A percentile compares a stretch with the other conserved stretches of the same genome.
Conservation (phyloP, 73 alveolate genomes). For the Blepharisma japonicum region DNA sequence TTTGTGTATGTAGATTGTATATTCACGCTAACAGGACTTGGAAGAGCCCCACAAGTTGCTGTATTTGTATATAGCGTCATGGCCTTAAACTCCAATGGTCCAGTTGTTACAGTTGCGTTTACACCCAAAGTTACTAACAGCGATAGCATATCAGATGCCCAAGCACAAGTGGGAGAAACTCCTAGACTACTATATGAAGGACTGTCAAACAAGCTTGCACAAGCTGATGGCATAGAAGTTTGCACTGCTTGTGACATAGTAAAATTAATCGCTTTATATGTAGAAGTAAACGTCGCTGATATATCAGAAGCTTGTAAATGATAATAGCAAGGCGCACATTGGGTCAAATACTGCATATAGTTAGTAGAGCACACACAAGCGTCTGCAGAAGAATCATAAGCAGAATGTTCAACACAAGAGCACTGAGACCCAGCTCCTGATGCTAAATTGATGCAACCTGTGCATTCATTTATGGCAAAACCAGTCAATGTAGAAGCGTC, state of each 20-base stretch:
- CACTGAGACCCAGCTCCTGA: slow-evolving; percentile 14
- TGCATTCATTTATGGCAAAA: not conserved
- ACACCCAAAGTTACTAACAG: not conserved
- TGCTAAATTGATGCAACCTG: not conserved
- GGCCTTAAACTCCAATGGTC: slow-evolving; percentile 7
- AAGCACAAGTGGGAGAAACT: not conserved
- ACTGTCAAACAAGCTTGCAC: not conserved
- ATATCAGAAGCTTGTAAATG: slow-evolving; percentile 8
- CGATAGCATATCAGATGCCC: not conserved
- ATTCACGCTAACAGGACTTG: not conserved
- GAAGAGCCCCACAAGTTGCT: not conserved
- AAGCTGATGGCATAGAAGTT: not conserved
- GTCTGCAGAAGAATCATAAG: not conserved
- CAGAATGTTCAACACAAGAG: not conserved
- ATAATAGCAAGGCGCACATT: slow-evolving; percentile 11
- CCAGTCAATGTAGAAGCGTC: not conserved
- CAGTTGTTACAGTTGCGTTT: not conserved
- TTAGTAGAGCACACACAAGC: not conserved
- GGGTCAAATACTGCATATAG: not conserved
- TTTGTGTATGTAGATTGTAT: not conserved
- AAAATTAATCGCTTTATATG: not conserved
- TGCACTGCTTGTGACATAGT: not conserved
- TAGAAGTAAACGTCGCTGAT: not conserved
- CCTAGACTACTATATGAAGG: slow-evolving; percentile 1
- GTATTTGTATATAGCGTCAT: slow-evolving; percentile 7